Evolutionary conservation across 2,329 filamentous ascomycete genomes (phyloP).

Genomic region (Sordariomycetes sp.): DNA sequence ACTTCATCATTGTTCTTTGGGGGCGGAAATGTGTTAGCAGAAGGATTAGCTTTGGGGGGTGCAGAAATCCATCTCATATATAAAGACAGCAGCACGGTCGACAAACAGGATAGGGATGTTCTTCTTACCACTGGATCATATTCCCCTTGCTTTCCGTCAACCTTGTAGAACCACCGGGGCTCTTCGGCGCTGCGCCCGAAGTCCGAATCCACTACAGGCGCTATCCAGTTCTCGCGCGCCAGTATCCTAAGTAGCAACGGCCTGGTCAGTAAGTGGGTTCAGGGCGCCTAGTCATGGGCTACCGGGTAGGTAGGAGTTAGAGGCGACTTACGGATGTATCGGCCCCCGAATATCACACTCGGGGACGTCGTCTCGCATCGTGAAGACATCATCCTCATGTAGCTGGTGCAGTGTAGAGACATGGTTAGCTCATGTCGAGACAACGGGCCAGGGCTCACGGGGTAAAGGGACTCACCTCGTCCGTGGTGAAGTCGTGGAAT

Average conservation of each 20-base stretch:
- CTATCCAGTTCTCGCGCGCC: slow-evolving; percentile 4
- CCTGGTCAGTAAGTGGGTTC: neutral
- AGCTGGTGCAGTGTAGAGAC: slow-evolving; percentile 10
- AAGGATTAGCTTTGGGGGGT: neutral
- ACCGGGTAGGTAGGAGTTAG: neutral
- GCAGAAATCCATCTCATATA: neutral
- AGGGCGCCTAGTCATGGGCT: neutral
- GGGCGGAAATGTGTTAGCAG: neutral
- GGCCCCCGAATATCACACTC: slow-evolving; percentile 9
- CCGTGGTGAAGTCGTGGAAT: slow-evolving; percentile 17
- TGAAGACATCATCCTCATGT: slow-evolving; percentile 12
- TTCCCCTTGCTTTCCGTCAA: slow-evolving; percentile 12
- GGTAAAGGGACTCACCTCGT: slow-evolving; percentile 13
- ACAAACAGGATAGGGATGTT: neutral
- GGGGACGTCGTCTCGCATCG: slow-evolving; percentile 7
- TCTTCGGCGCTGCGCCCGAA: neutral
- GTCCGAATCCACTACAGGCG: neutral
- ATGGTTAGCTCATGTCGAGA: neutral
- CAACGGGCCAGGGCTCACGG: neutral
- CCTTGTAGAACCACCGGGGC: slow-evolving; percentile 10
- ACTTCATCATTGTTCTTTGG: slow-evolving; percentile 13
- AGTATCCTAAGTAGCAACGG: slow-evolving; percentile 4
- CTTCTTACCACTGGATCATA: slow-evolving; percentile 13
- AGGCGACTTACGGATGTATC: slow-evolving; percentile 12
- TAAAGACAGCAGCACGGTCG: neutral